These are phyloP conservation scores for Tricholoma furcatifolium DNA, from an alignment of 768 basidiomycete genomes.

Conservation along the genomic window DNA sequence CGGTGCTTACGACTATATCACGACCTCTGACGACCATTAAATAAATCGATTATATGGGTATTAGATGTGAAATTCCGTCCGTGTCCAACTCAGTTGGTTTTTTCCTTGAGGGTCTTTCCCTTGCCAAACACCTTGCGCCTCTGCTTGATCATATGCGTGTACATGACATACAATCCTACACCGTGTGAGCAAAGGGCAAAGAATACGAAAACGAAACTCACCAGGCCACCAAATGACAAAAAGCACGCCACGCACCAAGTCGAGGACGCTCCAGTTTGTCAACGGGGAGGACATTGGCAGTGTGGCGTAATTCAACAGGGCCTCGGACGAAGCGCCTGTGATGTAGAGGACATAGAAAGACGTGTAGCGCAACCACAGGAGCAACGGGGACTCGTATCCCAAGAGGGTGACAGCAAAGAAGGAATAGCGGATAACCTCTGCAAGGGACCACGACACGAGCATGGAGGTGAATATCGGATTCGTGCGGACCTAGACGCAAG, in stretches of 20 bases:
- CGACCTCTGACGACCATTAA: no score
- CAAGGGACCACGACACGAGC: slow-evolving; percentile 89
- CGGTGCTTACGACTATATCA: background rate
- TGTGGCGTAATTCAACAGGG: slow-evolving; percentile 76
- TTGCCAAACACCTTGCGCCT: slow-evolving; percentile 42
- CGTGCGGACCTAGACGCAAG: slow-evolving; percentile 64
- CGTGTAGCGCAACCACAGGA: slow-evolving; percentile 83
- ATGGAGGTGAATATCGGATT: slow-evolving; percentile 87
- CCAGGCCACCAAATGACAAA: slow-evolving; percentile 90
- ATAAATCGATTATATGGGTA: no score
- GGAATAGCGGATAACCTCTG: slow-evolving; percentile 89
- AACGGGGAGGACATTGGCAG: slow-evolving; percentile 52
- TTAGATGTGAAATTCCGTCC: no score
- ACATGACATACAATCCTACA: slow-evolving; percentile 50
- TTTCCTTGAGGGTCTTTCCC: background rate
- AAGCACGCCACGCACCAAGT: slow-evolving; percentile 52
- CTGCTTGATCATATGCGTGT: slow-evolving; percentile 54
- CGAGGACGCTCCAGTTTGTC: slow-evolving; percentile 40
- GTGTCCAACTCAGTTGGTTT: no score
- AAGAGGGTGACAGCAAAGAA: slow-evolving; percentile 78
- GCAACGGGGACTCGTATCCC: slow-evolving; percentile 45
- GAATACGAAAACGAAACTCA: slow-evolving; percentile 28
- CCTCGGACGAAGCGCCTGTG: slow-evolving; percentile 88
- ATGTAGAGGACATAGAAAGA: slow-evolving; percentile 95
- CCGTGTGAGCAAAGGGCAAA: background rate